Evolutionary conservation across 495 filamentous ascomycete genomes (phyloP).

Genomic region (Hyaloscypha hepaticicola): DNA sequence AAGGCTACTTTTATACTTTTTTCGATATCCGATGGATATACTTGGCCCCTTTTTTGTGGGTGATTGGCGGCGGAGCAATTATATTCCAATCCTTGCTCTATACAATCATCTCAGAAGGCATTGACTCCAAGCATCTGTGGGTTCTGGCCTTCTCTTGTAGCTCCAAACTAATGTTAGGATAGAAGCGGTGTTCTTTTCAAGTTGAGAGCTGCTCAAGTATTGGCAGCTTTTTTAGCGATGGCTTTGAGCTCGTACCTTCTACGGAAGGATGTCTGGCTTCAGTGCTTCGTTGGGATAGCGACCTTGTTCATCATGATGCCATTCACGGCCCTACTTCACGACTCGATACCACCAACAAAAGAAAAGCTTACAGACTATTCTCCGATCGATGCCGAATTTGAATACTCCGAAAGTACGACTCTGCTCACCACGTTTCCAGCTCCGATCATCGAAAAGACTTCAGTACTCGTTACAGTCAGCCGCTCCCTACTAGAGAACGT

Average conservation of each 20-base stretch:
- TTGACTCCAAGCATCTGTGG: conserved; percentile 10
- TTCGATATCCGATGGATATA: conserved; percentile 18
- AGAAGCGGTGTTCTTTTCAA: conserved; percentile 16
- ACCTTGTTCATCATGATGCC: conserved; percentile 3
- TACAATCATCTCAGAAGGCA: conserved; percentile 10
- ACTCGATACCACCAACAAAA: background rate
- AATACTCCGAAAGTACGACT: background rate
- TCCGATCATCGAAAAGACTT: background rate
- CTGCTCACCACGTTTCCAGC: background rate
- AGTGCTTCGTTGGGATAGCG: conserved; percentile 10
- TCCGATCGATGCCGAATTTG: background rate
- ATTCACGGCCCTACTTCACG: background rate
- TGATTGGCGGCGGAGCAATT: conserved; percentile 6
- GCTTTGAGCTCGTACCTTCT: conserved; percentile 14
- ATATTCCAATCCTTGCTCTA: conserved; percentile 10
- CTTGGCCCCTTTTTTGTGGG: conserved; percentile 10
- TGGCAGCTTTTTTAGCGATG: conserved; percentile 4
- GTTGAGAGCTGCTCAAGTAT: conserved; percentile 1
- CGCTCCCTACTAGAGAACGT: conserved; percentile 1
- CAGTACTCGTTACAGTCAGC: conserved; percentile 5
- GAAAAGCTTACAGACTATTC: background rate
- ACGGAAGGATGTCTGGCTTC: conserved; percentile 15
- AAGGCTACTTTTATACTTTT: conserved; percentile 12
- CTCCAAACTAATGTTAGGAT: background rate
- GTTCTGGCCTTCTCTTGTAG: background rate